Conservation (phyloP, 176 grass and related monocot species). For the Echinochloa phyllopogon region DNA sequence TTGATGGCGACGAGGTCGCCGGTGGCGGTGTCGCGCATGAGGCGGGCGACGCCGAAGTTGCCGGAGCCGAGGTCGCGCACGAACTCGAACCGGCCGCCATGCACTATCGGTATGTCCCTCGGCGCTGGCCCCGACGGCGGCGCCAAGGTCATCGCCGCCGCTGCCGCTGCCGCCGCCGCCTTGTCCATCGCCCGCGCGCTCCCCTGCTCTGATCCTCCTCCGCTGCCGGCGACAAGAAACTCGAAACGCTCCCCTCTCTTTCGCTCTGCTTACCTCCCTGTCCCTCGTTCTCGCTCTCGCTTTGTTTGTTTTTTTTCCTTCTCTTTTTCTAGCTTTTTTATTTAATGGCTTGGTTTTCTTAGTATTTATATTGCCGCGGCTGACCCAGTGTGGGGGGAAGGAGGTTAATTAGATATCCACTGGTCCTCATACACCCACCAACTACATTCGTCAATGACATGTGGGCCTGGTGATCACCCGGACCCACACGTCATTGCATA, state of each 20-base stretch:
- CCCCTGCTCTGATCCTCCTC: not conserved
- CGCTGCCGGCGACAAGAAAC: not conserved
- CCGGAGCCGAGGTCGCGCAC: slow-evolving; percentile 66
- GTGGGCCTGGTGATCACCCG: fast-evolving
- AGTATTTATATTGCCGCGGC: not conserved
- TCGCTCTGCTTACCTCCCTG: no score
- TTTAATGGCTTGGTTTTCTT: slow-evolving; percentile 23
- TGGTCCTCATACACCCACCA: not conserved
- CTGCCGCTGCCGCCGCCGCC: slow-evolving; percentile 19
- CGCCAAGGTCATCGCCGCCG: slow-evolving; percentile 23
- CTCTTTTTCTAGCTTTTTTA: not conserved
- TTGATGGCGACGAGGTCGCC: slow-evolving; percentile 71
- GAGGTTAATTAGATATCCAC: slow-evolving; percentile 31
- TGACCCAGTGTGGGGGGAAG: not conserved
- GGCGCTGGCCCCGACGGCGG: slow-evolving; percentile 42
- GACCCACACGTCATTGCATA: not conserved
- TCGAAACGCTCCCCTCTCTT: not conserved
- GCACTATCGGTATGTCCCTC: slow-evolving; percentile 67
- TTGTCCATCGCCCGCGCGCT: slow-evolving; percentile 38
- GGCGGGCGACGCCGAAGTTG: slow-evolving; percentile 69
- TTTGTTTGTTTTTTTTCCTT: not conserved
- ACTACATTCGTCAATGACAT: fast-evolving
- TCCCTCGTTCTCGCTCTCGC: not conserved
- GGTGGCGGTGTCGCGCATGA: slow-evolving; percentile 65
- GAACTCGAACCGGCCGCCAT: slow-evolving; percentile 61